Conservation (phyloP, 1,139 yeast genomes). For the Yamadazyma atmosphaerica region DNA sequence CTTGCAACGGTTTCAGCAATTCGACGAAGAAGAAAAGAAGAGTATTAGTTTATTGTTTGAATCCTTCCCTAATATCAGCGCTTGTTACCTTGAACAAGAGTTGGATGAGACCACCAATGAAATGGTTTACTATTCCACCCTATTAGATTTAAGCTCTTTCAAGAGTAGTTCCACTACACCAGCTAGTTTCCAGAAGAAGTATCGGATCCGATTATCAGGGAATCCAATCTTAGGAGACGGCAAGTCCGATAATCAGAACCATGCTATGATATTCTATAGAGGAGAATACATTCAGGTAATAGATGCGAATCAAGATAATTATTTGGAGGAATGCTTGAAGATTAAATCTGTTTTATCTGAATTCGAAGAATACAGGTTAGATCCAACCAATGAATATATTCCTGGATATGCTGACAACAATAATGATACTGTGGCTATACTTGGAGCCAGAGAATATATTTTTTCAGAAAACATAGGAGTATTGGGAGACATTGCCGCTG, state of each 20-base stretch:
- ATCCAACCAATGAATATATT: conserved; percentile 40
- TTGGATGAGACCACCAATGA: conserved; percentile 28
- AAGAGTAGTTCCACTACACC: background rate
- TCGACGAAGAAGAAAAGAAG: conserved; percentile 51
- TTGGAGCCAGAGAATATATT: conserved; percentile 87
- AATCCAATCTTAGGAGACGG: conserved; percentile 91
- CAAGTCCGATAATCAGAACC: conserved; percentile 84
- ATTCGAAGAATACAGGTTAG: conserved; percentile 61
- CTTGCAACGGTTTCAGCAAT: conserved; percentile 62
- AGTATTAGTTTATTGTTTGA: conserved; percentile 57
- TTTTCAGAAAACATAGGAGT: conserved; percentile 86
- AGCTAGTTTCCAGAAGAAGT: conserved; percentile 46
- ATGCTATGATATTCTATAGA: conserved; percentile 71
- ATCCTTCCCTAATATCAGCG: conserved; percentile 60
- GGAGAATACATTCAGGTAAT: conserved; percentile 88
- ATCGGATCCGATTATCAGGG: conserved; percentile 67
- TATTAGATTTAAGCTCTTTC: conserved; percentile 51
- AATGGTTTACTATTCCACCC: conserved; percentile 54
- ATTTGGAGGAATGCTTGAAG: conserved; percentile 80
- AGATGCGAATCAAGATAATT: conserved; percentile 88
- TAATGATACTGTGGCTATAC: conserved; percentile 59
- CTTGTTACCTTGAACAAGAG: conserved; percentile 60
- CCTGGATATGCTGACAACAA: conserved; percentile 32
- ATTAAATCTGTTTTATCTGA: conserved; percentile 76
- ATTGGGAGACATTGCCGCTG: conserved; percentile 90